Evolutionary conservation across 176 grass and related monocot genomes (phyloP).

Genomic region (Oryza meridionalis): DNA sequence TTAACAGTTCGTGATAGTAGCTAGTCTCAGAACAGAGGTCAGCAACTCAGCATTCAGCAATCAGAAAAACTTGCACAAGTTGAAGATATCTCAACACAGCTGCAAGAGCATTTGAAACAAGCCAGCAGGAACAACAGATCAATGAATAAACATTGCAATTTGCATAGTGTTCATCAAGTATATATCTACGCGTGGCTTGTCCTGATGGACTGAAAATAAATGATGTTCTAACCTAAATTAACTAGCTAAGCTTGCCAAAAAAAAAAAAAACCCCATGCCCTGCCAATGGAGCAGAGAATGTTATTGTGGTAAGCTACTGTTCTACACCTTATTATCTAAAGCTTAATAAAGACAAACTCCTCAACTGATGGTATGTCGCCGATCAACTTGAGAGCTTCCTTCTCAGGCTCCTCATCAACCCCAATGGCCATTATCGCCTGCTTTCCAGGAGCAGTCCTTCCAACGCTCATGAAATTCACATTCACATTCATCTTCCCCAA

Average conservation of each 20-base stretch:
- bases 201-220: background rate
- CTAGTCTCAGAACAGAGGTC: background rate
- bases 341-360: conserved; percentile 92
- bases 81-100: background rate
- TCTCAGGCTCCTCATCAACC: conserved; percentile 70
- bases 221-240: conserved; percentile 2
- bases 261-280: background rate
- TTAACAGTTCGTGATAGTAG: background rate
- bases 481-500: conserved; percentile 76
- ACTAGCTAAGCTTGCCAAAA: conserved; percentile 8
- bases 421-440: conserved; percentile 88
- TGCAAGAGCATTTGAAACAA: background rate
- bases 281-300: conserved; percentile 5
- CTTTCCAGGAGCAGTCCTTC: conserved; percentile 73
- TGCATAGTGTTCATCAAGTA: background rate
- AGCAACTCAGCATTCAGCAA: background rate
- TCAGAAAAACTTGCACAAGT: background rate
- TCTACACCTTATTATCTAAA: conserved; percentile 38
- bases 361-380: conserved; percentile 58
- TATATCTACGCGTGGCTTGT: background rate
- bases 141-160: background rate
- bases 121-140: background rate
- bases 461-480: conserved; percentile 93
- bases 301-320: background rate
- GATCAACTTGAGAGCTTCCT: conserved; percentile 78